Percentiles rank a stretch among this genome's conserved stretches.
Conservation (phyloP, 768 basidiomycete species). For the Amyloporia xantha region DNA sequence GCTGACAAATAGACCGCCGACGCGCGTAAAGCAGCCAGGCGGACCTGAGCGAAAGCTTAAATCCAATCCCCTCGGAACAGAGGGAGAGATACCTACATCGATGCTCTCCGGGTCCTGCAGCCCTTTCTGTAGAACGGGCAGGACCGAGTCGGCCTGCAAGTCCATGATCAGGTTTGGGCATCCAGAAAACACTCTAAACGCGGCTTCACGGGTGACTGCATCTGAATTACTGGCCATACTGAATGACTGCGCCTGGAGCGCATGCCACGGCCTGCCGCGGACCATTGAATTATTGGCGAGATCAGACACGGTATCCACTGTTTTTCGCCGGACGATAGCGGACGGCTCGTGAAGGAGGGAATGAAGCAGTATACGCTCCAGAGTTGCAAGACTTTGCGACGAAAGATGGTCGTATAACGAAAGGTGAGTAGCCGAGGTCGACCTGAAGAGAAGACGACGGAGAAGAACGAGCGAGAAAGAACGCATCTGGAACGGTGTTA, state of each 20-base stretch:
- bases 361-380: conserved; percentile 68
- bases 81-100: conserved; percentile 34
- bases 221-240: conserved; percentile 45
- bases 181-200: conserved; percentile 66
- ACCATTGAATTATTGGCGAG: conserved; percentile 69
- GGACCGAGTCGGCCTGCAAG: conserved; percentile 62
- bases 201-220: conserved; percentile 28
- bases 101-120: conserved; percentile 60
- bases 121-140: conserved; percentile 60
- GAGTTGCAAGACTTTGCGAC: conserved; percentile 52
- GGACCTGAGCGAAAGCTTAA: conserved; percentile 42
- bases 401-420: conserved; percentile 74
- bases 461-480: conserved; percentile 79
- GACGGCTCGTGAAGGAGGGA: conserved; percentile 58
- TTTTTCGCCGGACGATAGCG: conserved; percentile 55
- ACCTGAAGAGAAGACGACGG: conserved; percentile 69
- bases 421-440: conserved; percentile 27
- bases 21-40: conserved; percentile 65
- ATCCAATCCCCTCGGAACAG: too few species aligned
- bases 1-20: conserved; percentile 63
- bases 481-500: conserved; percentile 52
- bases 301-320: conserved; percentile 71
- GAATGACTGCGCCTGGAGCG: conserved; percentile 66
- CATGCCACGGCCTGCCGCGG: conserved; percentile 77
- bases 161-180: conserved; percentile 74